Evolutionary conservation across 1,284 basidiomycete genomes (phyloP), one percentile per base, ranked within the genome.

Genomic region (Uromyces viciae-fabae): DNA sequence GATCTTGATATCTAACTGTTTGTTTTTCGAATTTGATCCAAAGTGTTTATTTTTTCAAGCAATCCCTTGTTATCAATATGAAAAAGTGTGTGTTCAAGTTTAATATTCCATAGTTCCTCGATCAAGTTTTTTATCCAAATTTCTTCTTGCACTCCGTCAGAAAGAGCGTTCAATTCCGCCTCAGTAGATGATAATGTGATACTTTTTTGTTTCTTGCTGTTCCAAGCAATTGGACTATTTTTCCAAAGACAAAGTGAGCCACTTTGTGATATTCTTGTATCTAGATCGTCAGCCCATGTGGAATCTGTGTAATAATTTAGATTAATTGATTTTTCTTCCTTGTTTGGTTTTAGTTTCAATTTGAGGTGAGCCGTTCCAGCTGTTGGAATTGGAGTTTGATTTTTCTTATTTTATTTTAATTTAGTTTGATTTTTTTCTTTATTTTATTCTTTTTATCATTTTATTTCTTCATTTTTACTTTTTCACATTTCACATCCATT

Each of bases 11-110:
- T 49, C 11, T 22, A 49, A 22, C 11, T 62, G 60, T 33, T 62
- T 62, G n/a, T n/a, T 62, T 36, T 62, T 62, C 7, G 60, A 62
- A 19, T 62, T 62, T 62, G 60, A 62, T 28, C 60, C 60, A 62
- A 62, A 62, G 60, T 62, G 8, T 62, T 36, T 62, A 31, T 62
- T 62, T 62, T 15, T 62, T 33, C 60, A 31, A 36, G n/a, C 11
- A 49, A 22, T 31, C n/a, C 60, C 31, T 62, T 11, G 33, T 62
- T 62, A 9, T 62, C 28, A 33, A 62, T 19, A 19, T 62, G n/a
- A 36, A 62, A 62, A 5, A 28, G 3, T 8, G 60, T 8, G 7
- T 7, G n/a, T 3, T 31, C 17, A 33, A 31, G 33, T 28, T 62
- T 9, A 7, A 5, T 9, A 17, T 31, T 17, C 8, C 25, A 62